Percentiles rank a stretch among this genome's conserved stretches.
These are phyloP conservation scores for Bacterosira constricta DNA, from an alignment of 108 stramenopile genomes.

Conservation along the genomic window DNA sequence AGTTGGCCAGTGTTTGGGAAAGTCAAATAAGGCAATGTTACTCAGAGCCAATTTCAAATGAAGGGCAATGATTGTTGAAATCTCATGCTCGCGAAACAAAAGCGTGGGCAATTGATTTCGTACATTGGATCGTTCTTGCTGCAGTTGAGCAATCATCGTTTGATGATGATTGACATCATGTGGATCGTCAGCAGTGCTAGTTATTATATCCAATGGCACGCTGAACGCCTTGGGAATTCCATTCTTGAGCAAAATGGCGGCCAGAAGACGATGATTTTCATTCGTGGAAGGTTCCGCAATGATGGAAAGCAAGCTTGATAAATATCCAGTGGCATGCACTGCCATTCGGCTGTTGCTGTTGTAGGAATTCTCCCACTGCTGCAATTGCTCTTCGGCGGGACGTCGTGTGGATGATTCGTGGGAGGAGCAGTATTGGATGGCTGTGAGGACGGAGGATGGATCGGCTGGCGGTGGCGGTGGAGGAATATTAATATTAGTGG, in stretches of 20 bases:
- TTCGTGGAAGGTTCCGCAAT: not conserved
- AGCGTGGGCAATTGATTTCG: not conserved
- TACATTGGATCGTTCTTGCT: not conserved
- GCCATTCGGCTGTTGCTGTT: not conserved
- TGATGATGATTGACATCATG: not conserved
- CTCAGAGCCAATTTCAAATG: slow-evolving; percentile 30
- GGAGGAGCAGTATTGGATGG: slow-evolving; percentile 1
- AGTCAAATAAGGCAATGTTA: slow-evolving; percentile 26
- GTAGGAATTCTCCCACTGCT: not conserved
- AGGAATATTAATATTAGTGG: not conserved
- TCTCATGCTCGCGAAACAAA: not conserved
- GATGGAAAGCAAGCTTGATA: not conserved
- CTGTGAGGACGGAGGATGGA: slow-evolving; percentile 4
- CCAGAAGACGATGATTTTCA: slow-evolving; percentile 17
- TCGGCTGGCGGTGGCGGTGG: not conserved
- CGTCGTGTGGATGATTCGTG: not conserved
- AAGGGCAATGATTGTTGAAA: not conserved
- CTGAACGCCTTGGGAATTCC: slow-evolving; percentile 12
- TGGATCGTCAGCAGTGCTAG: not conserved
- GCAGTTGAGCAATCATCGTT: not conserved
- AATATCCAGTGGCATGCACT: slow-evolving; percentile 1
- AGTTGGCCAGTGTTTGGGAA: slow-evolving; percentile 30
- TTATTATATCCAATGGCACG: not conserved
- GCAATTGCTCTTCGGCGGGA: slow-evolving; percentile 11
- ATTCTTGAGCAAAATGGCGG: slow-evolving; percentile 37